phyloP scores from a whole-genome alignment of 805 yeast genomes.

The Candida dajiaensis region DNA sequence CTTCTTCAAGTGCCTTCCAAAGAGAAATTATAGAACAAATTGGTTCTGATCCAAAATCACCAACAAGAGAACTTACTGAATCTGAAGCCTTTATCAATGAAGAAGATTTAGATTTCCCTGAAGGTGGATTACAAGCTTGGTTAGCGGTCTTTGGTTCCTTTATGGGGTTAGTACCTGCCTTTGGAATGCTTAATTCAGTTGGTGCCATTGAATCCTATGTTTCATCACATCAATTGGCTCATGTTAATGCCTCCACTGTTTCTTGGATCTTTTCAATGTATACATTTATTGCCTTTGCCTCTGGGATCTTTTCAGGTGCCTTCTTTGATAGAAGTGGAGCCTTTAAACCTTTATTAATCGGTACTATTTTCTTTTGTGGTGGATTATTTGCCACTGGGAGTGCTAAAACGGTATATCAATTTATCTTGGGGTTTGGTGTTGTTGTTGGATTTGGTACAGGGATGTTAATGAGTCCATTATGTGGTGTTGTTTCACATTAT shows the following conservation, averaged over 20 bases:
- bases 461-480: slow-evolving; percentile 52
- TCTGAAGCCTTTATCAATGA: slow-evolving; percentile 1
- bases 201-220: slow-evolving; percentile 67
- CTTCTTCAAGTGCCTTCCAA: not conserved
- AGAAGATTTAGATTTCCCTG: slow-evolving; percentile 30
- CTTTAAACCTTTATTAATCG: slow-evolving; percentile 34
- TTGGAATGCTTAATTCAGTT: slow-evolving; percentile 55
- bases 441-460: slow-evolving; percentile 56
- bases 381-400: slow-evolving; percentile 57
- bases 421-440: slow-evolving; percentile 52
- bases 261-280: slow-evolving; percentile 68
- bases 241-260: slow-evolving; percentile 42
- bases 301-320: slow-evolving; percentile 51
- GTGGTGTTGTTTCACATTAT: slow-evolving; percentile 64
- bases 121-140: slow-evolving; percentile 58
- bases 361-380: slow-evolving; percentile 39
- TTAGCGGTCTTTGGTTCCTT: slow-evolving; percentile 54
- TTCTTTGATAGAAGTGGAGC: slow-evolving; percentile 61
- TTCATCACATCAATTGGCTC: slow-evolving; percentile 44
- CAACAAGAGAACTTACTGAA: not conserved
- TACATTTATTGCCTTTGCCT: slow-evolving; percentile 44
- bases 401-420: slow-evolving; percentile 50
- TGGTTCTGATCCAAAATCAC: not conserved
- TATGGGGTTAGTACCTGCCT: slow-evolving; percentile 49
- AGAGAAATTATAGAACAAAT: not conserved